phyloP scores from a whole-genome alignment of 1,284 basidiomycete species.

The Uromyces viciae-fabae region DNA sequence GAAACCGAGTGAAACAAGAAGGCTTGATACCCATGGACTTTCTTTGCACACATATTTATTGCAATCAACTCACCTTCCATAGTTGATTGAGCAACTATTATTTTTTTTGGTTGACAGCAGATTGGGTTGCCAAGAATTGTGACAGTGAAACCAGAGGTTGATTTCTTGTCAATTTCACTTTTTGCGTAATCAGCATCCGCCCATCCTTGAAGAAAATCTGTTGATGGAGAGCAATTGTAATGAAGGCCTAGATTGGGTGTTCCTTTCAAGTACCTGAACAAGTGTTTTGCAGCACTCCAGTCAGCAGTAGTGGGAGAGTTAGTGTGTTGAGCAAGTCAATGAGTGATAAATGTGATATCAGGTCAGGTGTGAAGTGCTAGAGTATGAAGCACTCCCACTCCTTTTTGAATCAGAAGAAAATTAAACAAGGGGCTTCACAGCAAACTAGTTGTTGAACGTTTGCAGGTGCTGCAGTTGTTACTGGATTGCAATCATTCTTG shows the following conservation, averaged over 20 bases:
- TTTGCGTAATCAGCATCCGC: background rate
- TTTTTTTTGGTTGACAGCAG: slow-evolving; percentile 1
- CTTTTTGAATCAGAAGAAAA: background rate
- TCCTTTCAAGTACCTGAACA: background rate
- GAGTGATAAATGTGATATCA: background rate
- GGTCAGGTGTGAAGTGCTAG: slow-evolving; percentile 7
- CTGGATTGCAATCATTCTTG: background rate
- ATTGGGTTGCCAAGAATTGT: background rate
- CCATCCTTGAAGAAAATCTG: background rate
- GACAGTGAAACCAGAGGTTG: background rate
- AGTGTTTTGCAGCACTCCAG: background rate
- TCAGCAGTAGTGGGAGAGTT: background rate
- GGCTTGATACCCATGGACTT: background rate
- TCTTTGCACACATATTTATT: background rate
- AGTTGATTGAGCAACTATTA: background rate
- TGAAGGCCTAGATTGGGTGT: background rate
- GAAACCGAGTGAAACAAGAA: background rate
- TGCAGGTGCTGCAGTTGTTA: background rate
- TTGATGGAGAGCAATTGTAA: background rate
- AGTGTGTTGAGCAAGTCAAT: background rate
- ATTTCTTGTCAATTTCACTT: background rate
- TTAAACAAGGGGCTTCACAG: background rate
- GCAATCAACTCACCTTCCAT: background rate
- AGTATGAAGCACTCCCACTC: background rate
- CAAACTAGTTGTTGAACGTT: background rate